Conservation (phyloP, 176 grass and related monocot species). For the Lolium rigidum region DNA sequence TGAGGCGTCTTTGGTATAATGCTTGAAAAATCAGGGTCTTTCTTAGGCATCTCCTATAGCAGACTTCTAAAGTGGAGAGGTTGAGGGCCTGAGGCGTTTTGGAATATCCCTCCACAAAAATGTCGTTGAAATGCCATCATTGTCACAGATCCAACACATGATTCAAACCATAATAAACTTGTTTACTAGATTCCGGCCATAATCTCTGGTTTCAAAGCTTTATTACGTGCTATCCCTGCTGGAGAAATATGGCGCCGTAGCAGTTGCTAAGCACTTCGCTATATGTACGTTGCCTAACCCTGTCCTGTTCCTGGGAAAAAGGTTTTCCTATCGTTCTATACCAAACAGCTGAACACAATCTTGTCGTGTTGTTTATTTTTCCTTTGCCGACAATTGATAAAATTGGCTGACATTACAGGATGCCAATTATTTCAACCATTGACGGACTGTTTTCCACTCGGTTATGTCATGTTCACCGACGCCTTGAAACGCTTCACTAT, state of each 20-base stretch:
- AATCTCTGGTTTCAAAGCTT: background rate
- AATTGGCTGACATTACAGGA: background rate
- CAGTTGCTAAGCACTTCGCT: background rate
- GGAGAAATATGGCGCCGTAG: background rate
- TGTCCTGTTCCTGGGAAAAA: background rate
- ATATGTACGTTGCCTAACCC: background rate
- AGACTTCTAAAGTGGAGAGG: too few species aligned
- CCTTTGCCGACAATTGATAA: background rate
- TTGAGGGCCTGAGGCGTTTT: too few species aligned
- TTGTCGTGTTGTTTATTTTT: slow-evolving; percentile 5
- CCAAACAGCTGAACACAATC: slow-evolving; percentile 3
- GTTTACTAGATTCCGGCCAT: background rate
- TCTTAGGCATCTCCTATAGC: too few species aligned
- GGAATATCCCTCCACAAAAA: too few species aligned
- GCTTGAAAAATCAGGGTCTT: too few species aligned
- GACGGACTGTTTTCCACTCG: background rate
- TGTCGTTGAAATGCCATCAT: too few species aligned
- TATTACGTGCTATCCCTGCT: background rate
- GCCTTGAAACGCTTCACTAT: background rate
- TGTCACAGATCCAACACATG: background rate
- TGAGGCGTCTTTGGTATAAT: too few species aligned
- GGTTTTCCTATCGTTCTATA: background rate
- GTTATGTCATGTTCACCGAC: background rate
- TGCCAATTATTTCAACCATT: slow-evolving; percentile 9
- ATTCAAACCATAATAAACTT: background rate